Base-by-base conservation (phyloP, 495 filamentous ascomycete genomes). In the Hyaloscypha bicolor region DNA sequence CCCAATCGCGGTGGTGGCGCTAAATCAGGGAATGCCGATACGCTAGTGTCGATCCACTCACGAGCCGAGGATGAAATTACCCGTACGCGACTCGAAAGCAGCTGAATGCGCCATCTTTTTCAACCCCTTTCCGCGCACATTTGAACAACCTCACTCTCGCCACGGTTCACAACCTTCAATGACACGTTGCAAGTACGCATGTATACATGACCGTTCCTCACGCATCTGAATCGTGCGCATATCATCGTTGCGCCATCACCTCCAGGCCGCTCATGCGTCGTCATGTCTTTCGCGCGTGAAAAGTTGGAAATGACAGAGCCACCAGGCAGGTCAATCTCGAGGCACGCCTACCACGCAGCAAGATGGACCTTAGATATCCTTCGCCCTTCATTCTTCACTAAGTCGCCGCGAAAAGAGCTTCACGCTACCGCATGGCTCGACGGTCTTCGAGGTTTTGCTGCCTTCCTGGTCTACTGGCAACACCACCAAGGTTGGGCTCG, bases 401-500 rank as follows among this genome's bases (percentile, higher is more conserved):
- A 33, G 25, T 9, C n/a, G 29, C n/a, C 45, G 4, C n/a, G 29
- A 4, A 63, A 63, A 33, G 39, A 29, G 21, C n/a, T 32, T 6
- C 42, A 31, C 39, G n/a, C 30, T 4, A 87, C 85, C 3, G 79
- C 83, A 25, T 85, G 81, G 62, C 78, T 86, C 55, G 78, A 82
- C 71, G 82, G 83, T 22, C 74, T 86, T 32, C 78, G 83, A 33
- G 83, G 83, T 14, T 78, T 85, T 64, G 82, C 82, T 21, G 82
- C 80, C 37, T 71, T 86, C 37, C 66, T 84, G 56, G 80, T 86
- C 55, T 84, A 80, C 72, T 66, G 77, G 60, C 77, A 74, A 66
- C 79, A 80, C 71, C 64, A 69, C 35, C 37, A 62, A 12, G 19
- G 51, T 9, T 69, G 58, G 55, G 32, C 59, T 4, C 66, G 52